phyloP scores from a whole-genome alignment of 176 grass and related monocot species.

The Eleusine coracana region DNA sequence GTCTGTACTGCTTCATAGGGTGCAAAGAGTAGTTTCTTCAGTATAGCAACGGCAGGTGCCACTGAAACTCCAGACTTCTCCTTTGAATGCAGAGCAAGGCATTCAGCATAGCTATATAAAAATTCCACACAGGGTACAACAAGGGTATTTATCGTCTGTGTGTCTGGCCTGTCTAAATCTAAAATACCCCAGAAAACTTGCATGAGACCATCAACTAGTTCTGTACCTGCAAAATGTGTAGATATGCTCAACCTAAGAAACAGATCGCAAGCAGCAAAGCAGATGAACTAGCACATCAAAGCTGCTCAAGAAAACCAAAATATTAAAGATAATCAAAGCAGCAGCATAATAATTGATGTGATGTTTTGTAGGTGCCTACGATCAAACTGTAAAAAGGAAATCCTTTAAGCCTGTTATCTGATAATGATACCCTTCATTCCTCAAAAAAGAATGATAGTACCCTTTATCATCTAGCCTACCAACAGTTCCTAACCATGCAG shows the following conservation, averaged over 20 bases:
- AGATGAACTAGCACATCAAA: slow-evolving; percentile 5
- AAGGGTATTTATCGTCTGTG: slow-evolving; percentile 93
- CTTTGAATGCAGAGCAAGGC: slow-evolving; percentile 67
- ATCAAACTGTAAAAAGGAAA: background rate
- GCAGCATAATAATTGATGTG: background rate
- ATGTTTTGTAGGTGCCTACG: background rate
- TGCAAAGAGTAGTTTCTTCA: slow-evolving; percentile 95
- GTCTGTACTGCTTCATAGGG: slow-evolving; percentile 97
- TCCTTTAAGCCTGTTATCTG: background rate
- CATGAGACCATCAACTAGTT: slow-evolving; percentile 89
- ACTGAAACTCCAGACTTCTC: slow-evolving; percentile 71
- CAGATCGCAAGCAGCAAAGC: background rate
- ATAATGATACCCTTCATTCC: background rate
- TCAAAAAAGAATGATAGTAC: background rate
- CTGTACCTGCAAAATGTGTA: slow-evolving; percentile 65
- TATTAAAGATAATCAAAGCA: slow-evolving; percentile 2
- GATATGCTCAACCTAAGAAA: slow-evolving; percentile 9
- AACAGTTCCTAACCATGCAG: background rate
- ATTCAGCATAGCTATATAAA: slow-evolving; percentile 97
- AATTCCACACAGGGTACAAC: slow-evolving; percentile 95
- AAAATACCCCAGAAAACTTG: slow-evolving; percentile 96
- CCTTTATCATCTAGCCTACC: background rate
- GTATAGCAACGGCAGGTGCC: slow-evolving; percentile 75
- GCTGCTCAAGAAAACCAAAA: background rate
- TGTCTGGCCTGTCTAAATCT: slow-evolving; percentile 90